These are phyloP conservation scores for Daldinia grandis DNA, from an alignment of 495 filamentous ascomycete species.

Conservation along the genomic window DNA sequence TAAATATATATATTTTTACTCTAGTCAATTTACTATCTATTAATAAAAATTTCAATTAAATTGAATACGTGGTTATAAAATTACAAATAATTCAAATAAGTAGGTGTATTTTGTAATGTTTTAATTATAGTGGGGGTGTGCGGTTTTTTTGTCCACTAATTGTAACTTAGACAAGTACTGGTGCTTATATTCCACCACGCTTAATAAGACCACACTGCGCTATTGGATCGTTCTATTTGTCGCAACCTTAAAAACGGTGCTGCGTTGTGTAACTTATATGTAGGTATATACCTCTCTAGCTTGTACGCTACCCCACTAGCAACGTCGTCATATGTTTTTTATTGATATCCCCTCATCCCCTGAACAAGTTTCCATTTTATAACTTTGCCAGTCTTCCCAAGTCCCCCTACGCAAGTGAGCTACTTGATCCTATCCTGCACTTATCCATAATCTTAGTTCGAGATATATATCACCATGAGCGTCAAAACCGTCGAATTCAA, in stretches of 20 bases:
- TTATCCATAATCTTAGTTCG: neutral
- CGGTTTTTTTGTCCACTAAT: no score
- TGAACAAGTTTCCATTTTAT: slow-evolving; percentile 8
- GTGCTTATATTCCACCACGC: slow-evolving; percentile 17
- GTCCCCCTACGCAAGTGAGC: neutral
- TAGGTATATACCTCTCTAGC: no score
- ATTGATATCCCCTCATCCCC: slow-evolving; percentile 20
- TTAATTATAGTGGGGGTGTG: no score
- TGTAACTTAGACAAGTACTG: no score
- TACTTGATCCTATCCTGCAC: neutral
- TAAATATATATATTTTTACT: no score
- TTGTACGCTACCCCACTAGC: slow-evolving; percentile 31
- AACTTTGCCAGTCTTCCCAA: slow-evolving; percentile 9
- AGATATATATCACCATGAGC: slow-evolving; percentile 62
- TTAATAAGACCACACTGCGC: slow-evolving; percentile 30
- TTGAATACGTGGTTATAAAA: no score
- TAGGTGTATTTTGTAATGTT: no score
- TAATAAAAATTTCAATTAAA: no score
- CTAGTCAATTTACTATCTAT: no score
- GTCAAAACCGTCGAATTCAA: slow-evolving; percentile 77
- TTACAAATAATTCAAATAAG: no score
- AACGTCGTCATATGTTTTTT: slow-evolving; percentile 42
- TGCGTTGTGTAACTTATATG: slow-evolving; percentile 5
- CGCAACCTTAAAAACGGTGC: neutral
- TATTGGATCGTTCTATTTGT: slow-evolving; percentile 16